Evolutionary conservation across 2,329 filamentous ascomycete species (phyloP).

Genomic region (Talaromyces pinophilus): DNA sequence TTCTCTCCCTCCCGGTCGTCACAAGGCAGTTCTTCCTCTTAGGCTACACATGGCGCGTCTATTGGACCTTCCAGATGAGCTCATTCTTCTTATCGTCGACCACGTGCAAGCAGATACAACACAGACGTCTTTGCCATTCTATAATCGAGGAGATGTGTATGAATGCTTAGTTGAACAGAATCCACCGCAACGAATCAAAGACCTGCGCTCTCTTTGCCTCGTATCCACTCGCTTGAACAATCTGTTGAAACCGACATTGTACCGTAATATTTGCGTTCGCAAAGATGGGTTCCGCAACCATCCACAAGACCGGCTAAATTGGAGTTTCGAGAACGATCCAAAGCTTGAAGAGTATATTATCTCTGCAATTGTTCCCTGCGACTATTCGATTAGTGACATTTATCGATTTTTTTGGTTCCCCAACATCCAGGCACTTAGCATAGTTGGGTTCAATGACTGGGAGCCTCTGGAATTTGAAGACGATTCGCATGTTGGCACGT

Average conservation of each 20-base stretch:
- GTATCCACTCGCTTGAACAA: constrained; percentile 14
- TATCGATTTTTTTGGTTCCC: constrained; percentile 10
- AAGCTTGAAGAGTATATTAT: constrained; percentile 9
- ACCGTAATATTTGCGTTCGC: constrained; percentile 16
- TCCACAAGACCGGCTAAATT: not conserved
- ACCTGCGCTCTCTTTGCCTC: constrained; percentile 13
- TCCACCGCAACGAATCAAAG: constrained; percentile 10
- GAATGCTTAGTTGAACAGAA: not conserved
- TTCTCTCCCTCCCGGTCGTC: constrained; percentile 1
- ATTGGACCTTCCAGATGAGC: constrained; percentile 14
- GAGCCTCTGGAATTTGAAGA: constrained; percentile 10
- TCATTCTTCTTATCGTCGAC: constrained; percentile 8
- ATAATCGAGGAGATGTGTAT: not conserved
- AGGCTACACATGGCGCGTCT: constrained; percentile 13
- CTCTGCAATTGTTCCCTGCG: constrained; percentile 12
- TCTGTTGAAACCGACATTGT: constrained; percentile 9
- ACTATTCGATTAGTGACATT: not conserved
- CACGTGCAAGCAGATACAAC: constrained; percentile 8
- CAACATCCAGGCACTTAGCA: constrained; percentile 12
- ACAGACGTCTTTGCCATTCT: constrained; percentile 12
- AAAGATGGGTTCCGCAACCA: not conserved
- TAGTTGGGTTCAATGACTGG: constrained; percentile 8
- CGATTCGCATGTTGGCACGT: constrained; percentile 12
- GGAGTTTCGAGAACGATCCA: constrained; percentile 11
- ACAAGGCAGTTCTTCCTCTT: not conserved